Base-by-base conservation (phyloP, 1,139 yeast genomes). In the Geotrichum histeridarum region DNA sequence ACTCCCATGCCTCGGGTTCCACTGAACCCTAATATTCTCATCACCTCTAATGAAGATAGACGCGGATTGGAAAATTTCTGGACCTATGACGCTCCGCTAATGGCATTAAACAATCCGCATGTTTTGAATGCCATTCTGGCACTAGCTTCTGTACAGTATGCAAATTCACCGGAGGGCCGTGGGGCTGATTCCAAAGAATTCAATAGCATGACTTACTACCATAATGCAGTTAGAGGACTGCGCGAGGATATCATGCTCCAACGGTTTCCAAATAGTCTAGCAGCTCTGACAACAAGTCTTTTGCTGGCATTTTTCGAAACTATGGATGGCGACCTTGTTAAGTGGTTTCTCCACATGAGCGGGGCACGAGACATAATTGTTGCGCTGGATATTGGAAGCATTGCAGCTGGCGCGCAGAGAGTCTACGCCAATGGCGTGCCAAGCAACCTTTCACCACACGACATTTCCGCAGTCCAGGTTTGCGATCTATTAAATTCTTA, bases 271-370 rank as follows among this genome's bases (percentile, higher is more conserved):
- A 43, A 53, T 14, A 46, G 42, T 30, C 35, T 55, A 36, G 54
- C 57, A n/a, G 46, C 55, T 0, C 47, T 54, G 1, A 50, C 59
- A 9, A 52, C 57, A 1, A 43, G 56, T 30, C 33, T 57, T 27
- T 22, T 57, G 11, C 48, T 57, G 12, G 56, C 59, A 1, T 53
- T 52, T 17, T 57, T 46, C 14, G 59, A 57, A 17, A 53, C 57
- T 4, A 47, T 54, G 30, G 42, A 51, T 11, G 59, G 59, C 8
- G 55, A 57, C 37, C 43, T 57, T 31, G 52, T 44, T 8, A 47
- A 51, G 36, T 57, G 59, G 59, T 52, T 38, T 33, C 31, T 45
- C 15, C 59, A 57, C 44, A 54, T 55, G 54, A 45, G 41, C 12
- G 59, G 59, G 8, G 59, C 59, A 7, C 47, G 50, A 17, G 57